Evolutionary conservation across 768 basidiomycete species (phyloP), one percentile per base, ranked within the genome.

Genomic region (Mycena metata): DNA sequence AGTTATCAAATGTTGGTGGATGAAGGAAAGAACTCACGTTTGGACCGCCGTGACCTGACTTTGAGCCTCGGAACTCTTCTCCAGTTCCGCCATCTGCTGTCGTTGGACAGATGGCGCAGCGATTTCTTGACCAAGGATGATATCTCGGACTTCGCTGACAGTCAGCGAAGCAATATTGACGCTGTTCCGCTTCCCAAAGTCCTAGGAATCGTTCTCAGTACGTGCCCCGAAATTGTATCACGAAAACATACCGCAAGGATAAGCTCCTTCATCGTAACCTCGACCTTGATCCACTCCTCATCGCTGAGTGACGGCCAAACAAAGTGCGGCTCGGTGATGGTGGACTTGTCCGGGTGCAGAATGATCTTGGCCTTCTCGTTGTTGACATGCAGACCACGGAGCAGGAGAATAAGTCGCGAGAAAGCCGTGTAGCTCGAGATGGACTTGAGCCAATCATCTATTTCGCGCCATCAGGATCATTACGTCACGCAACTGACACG

Each of bases 281-380:
- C 98, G 52, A 98, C 97, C 79, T 97, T 96, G 81, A 99, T 97
- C 97, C 97, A 99, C 74, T 98, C 96, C 72, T 98, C 96, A 73
- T 98, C 96, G 35, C 83, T 83, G 64, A 99, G 84, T 1, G 95
- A 91, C 12, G 97, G 97, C 96, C 96, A 98, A 39, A 99, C 95
- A 78, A 97, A 98, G 81, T 99, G 96, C 45, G 96, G 93, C 79
- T 98, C 95, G 3, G 98, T 99, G 74, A 97, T 92, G 2, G 97
- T 99, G 64, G 91, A 92, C 81, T 98, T 97, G 84, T 99, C 96
- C 0, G 98, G 98, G 72, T 96, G 96, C 42, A 99, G 84, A 70
- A 99, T 96, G 74, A 99, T 92, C 86, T 99, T 99, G 30, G 98
- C 96, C 84, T 99, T 99, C 79, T 99, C 98, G 76, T 99, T 98